Percentiles rank a stretch among this genome's conserved stretches.
phyloP scores from a whole-genome alignment of 805 yeast species.

The Nakazawaea anatomiae region DNA sequence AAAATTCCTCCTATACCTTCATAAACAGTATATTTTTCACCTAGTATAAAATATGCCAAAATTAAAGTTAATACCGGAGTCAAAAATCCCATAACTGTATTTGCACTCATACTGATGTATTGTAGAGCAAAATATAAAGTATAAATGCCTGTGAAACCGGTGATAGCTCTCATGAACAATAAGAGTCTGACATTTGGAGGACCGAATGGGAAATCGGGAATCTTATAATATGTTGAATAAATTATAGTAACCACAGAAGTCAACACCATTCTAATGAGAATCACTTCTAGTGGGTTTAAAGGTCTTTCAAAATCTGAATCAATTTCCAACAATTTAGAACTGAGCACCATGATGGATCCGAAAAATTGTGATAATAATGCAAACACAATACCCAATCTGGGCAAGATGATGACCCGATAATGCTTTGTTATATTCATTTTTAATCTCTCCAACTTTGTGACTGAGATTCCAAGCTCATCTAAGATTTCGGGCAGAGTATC shows the following conservation, averaged over 20 bases:
- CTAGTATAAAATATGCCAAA: slow-evolving; percentile 32
- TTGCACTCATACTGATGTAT: slow-evolving; percentile 37
- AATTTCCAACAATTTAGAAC: slow-evolving; percentile 37
- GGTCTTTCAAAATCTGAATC: slow-evolving; percentile 31
- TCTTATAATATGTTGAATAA: slow-evolving; percentile 29
- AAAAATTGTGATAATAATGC: slow-evolving; percentile 33
- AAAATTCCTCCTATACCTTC: slow-evolving; percentile 33
- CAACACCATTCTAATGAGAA: slow-evolving; percentile 36
- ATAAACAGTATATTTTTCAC: slow-evolving; percentile 32
- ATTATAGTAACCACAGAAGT: slow-evolving; percentile 32
- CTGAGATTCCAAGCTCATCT: not conserved
- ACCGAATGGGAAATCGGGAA: slow-evolving; percentile 36
- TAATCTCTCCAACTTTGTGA: not conserved
- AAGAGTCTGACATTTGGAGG: slow-evolving; percentile 26
- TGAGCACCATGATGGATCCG: slow-evolving; percentile 38
- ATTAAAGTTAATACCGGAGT: slow-evolving; percentile 40
- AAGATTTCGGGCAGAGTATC: not conserved
- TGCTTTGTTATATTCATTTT: not conserved
- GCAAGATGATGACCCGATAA: slow-evolving; percentile 6
- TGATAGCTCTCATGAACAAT: slow-evolving; percentile 29
- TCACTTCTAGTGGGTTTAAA: slow-evolving; percentile 37
- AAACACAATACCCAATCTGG: slow-evolving; percentile 29
- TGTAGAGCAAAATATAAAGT: slow-evolving; percentile 37
- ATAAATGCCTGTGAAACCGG: slow-evolving; percentile 37
- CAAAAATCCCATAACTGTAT: slow-evolving; percentile 38